These are phyloP conservation scores for Colletotrichum magnum DNA, from an alignment of 2,329 filamentous ascomycete genomes.

Conservation along the genomic window DNA sequence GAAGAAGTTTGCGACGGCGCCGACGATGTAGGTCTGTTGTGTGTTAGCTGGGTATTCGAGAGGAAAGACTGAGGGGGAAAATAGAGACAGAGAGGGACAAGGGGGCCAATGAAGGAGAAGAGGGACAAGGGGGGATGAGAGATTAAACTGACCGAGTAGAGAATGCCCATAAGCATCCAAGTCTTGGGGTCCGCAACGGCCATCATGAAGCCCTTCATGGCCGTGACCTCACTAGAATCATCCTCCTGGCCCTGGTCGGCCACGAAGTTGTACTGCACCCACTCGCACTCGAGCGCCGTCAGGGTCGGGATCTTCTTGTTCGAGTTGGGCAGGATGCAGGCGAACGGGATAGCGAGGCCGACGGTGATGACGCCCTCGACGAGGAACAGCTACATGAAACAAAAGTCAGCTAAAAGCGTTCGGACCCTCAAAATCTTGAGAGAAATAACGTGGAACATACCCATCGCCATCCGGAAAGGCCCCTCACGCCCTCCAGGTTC, in stretches of 20 bases:
- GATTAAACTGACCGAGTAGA: slow-evolving; percentile 44
- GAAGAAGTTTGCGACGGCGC: slow-evolving; percentile 48
- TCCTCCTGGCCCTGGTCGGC: slow-evolving; percentile 38
- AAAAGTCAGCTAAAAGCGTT: neutral
- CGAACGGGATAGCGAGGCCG: slow-evolving; percentile 36
- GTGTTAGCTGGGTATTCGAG: too few species aligned
- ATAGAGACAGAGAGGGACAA: too few species aligned
- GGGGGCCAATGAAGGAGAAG: too few species aligned
- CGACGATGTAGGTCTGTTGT: slow-evolving; percentile 47
- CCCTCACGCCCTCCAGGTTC: slow-evolving; percentile 76
- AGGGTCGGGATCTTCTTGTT: slow-evolving; percentile 39
- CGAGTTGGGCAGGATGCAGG: slow-evolving; percentile 40
- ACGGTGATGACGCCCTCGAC: slow-evolving; percentile 40
- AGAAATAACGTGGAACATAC: slow-evolving; percentile 47
- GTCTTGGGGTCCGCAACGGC: slow-evolving; percentile 52
- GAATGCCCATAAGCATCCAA: slow-evolving; percentile 53
- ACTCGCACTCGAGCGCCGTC: slow-evolving; percentile 38
- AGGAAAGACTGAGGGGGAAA: neutral
- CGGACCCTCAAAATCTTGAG: fast-evolving
- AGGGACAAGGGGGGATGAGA: too few species aligned
- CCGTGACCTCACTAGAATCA: slow-evolving; percentile 38
- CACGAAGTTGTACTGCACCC: slow-evolving; percentile 39
- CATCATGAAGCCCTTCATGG: slow-evolving; percentile 44
- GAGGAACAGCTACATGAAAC: slow-evolving; percentile 20
- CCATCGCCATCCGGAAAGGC: slow-evolving; percentile 73